Base-by-base conservation (phyloP, 1,284 basidiomycete genomes). In the Vanrija sp. region DNA sequence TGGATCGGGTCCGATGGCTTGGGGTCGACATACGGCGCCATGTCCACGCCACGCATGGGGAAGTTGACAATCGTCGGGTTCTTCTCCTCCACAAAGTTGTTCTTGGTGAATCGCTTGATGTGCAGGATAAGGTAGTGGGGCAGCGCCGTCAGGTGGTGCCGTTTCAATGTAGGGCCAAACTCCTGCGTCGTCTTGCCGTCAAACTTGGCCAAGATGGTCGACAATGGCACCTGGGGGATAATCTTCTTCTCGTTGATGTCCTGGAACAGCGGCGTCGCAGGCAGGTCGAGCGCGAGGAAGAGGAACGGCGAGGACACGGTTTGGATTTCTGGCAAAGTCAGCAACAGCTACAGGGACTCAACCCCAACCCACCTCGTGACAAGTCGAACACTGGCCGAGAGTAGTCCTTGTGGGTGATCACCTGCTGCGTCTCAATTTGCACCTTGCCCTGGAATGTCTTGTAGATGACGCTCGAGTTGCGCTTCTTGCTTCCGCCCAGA, bases 61-160 rank as follows among this genome's bases (percentile, higher is more conserved):
- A 97, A 98, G 69, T 96, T 98, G 64, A 99, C 89, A 57, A 98
- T 94, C 2, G 96, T 99, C 3, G 94, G 94, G 69, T 99, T 98
- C 75, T 97, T 95, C 76, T 98, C 95, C 75, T 98, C 95, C 2
- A 97, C 91, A 68, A 99, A 98, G 49, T 83, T 83, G 75, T 98
- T 99, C 74, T 91, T 96, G n/a, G 91, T 96, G 77, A 98, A 99
- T 27, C 96, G 85, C 70, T 95, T 98, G 79, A 89, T 95, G 73
- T 97, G 91, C 22, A 98, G 79, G 64, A 98, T 89, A 63, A 99
- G 85, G 71, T 94, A 98, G 41, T 83, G 89, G 19, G 96, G 96
- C 53, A 98, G 79, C 20, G 82, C 81, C 57, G 87, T 86, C 62
- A 95, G 86, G 72, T 96, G 92, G 78, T 88, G 97, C 42, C 93